These are phyloP conservation scores for Hypsizygus ulmarius DNA, from an alignment of 1,284 basidiomycete species.

Conservation along the genomic window DNA sequence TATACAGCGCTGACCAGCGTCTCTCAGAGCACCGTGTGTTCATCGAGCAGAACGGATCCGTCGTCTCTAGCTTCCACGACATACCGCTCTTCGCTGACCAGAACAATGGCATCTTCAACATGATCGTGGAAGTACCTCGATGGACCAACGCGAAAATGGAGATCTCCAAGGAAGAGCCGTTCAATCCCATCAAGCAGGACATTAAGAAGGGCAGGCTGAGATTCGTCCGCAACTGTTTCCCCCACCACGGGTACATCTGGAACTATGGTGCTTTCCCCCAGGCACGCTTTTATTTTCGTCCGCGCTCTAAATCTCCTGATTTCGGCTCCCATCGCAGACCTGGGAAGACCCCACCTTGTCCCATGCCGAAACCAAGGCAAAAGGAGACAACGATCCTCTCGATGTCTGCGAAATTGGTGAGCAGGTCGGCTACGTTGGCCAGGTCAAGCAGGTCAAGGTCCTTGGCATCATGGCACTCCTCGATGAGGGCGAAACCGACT, in stretches of 20 bases:
- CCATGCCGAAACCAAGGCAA: conserved; percentile 98
- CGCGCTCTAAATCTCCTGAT: conserved; percentile 10
- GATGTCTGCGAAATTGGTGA: conserved; percentile 99
- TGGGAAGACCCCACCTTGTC: conserved; percentile 93
- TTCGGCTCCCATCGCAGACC: conserved; percentile 56
- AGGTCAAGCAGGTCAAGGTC: conserved; percentile 99
- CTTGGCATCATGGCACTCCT: conserved; percentile 99
- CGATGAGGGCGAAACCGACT: conserved; percentile 98
- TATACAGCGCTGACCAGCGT: conserved; percentile 21
- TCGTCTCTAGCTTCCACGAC: conserved; percentile 93
- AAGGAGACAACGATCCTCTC: conserved; percentile 99
- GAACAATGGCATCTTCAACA: conserved; percentile 93
- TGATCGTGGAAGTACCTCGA: conserved; percentile 97
- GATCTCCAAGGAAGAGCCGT: conserved; percentile 94
- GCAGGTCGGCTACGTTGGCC: conserved; percentile 95
- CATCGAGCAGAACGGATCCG: conserved; percentile 85
- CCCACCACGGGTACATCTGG: conserved; percentile 99
- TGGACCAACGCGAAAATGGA: conserved; percentile 99
- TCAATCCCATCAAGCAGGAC: conserved; percentile 99
- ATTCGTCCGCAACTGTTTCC: conserved; percentile 99
- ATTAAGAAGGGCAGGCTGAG: conserved; percentile 95
- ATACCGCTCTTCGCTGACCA: conserved; percentile 95
- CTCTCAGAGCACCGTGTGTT: conserved; percentile 87
- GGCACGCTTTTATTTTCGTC: conserved; percentile 41
- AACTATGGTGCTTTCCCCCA: conserved; percentile 98